Percentiles rank a stretch among this genome's conserved stretches.
These are phyloP conservation scores for Fraxinus sp. DNA, from an alignment of 305 asterid genomes.

Conservation along the genomic window DNA sequence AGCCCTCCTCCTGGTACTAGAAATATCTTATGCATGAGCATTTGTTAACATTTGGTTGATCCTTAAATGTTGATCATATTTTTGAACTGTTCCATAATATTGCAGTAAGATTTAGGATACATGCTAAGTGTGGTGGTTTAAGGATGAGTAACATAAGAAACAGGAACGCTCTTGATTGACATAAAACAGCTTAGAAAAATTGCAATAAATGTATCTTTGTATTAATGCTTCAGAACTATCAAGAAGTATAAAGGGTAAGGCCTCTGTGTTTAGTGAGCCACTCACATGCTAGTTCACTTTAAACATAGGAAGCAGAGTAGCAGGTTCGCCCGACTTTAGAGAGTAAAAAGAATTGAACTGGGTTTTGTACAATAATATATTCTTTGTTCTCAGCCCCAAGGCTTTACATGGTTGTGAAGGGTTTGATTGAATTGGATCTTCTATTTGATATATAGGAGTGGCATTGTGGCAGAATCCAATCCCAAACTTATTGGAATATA, in stretches of 20 bases:
- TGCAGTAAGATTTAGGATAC: not conserved
- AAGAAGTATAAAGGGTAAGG: not conserved
- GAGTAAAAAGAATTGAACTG: not conserved
- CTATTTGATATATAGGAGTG: not conserved
- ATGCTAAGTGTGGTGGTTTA: not conserved
- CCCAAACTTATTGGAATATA: not conserved
- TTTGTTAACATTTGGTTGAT: not conserved
- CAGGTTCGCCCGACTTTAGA: not conserved
- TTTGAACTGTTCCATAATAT: not conserved
- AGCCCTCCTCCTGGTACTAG: not conserved
- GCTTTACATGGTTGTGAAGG: not conserved
- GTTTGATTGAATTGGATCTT: not conserved
- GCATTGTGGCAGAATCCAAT: not conserved
- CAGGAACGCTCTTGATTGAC: not conserved
- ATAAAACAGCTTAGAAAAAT: not conserved
- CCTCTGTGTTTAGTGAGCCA: not conserved
- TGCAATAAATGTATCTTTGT: not conserved
- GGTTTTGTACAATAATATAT: not conserved
- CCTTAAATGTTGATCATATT: not conserved
- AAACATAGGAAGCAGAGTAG: not conserved
- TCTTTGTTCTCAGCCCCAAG: not conserved
- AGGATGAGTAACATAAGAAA: not conserved
- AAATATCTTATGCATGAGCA: not conserved
- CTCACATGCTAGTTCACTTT: not conserved
- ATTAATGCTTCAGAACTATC: not conserved